Evolutionary conservation across 306 rosid species (phyloP), one percentile per base, ranked within the genome.

Genomic region (Malus sieversii): DNA sequence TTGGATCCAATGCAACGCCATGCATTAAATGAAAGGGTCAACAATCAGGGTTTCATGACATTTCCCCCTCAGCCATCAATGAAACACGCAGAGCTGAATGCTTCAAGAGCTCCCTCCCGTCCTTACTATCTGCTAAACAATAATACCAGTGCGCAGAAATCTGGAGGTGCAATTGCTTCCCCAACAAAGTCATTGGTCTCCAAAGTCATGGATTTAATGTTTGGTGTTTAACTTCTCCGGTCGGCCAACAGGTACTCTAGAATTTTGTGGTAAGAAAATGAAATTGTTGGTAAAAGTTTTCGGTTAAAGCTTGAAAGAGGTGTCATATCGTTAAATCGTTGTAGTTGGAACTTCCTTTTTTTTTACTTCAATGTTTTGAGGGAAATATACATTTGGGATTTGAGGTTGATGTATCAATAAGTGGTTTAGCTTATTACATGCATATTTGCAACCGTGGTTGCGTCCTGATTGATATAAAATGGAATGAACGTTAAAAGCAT

Each of bases 1-100:
- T 66, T 92, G 88, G 99, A 96, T 80, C 99, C 97, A 69, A 85
- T 92, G 91, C 98, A 96, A 76, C 89, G 93, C 45, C 97, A 89
- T 75, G 85, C 87, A 74, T 85, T 96, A 75, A 83, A 81, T 30
- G 98, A 92, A 74, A 88, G 89, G 81, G 77, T 84, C 52, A 82
- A 71, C 85, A 83, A 84, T 73, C 96, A 87, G 72, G 98, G 93
- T 22, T 96, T 96, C 82, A 86, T 87, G 92, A 85, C 96, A 68
- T 55, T 86, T 60, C 98, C 96, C 25, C 91, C 87, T 3, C 86
- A 80, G 57, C 78, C 93, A 35, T 85, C 92, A 51, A 46, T 78
- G 70, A 85, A 86, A 84, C 61, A 65, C 66, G 78, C 89, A 40
- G 99, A 90, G 69, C 27, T 78, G 22, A 85, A 82, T 81, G 79